Percentiles rank a stretch among this genome's conserved stretches.
Conservation (phyloP, 306 rosid genomes). For the Prunus davidiana region DNA sequence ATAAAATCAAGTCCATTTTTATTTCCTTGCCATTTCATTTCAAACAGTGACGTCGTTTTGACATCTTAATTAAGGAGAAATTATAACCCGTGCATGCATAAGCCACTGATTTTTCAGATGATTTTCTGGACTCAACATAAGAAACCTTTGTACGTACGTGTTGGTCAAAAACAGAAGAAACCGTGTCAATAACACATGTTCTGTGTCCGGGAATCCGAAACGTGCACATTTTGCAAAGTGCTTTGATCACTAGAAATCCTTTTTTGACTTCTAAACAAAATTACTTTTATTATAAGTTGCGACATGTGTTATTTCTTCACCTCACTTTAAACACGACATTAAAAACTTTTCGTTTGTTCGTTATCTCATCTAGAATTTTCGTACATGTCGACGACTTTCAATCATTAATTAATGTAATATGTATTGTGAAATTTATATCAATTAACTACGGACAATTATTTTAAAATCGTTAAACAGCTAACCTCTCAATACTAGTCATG, state of each 20-base stretch:
- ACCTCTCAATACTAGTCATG: too few relatives aligned
- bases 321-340: too few relatives aligned
- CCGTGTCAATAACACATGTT: background rate
- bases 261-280: background rate
- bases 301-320: background rate
- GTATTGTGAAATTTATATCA: too few relatives aligned
- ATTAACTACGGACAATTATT: too few relatives aligned
- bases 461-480: too few relatives aligned
- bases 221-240: background rate
- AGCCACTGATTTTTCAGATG: background rate
- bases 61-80: background rate
- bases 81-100: background rate
- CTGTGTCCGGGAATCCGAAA: background rate
- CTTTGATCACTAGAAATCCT: background rate
- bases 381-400: too few relatives aligned
- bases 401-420: too few relatives aligned
- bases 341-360: too few relatives aligned
- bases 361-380: accelerated
- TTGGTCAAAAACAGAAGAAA: background rate
- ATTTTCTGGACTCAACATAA: background rate
- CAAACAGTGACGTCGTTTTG: too few relatives aligned
- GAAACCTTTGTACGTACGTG: background rate
- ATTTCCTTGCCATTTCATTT: background rate
- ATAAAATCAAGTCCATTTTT: background rate
- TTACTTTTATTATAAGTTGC: background rate